These are phyloP conservation scores for Geotrichum klebahnii DNA, from an alignment of 1,139 yeast species.

Conservation along the genomic window DNA sequence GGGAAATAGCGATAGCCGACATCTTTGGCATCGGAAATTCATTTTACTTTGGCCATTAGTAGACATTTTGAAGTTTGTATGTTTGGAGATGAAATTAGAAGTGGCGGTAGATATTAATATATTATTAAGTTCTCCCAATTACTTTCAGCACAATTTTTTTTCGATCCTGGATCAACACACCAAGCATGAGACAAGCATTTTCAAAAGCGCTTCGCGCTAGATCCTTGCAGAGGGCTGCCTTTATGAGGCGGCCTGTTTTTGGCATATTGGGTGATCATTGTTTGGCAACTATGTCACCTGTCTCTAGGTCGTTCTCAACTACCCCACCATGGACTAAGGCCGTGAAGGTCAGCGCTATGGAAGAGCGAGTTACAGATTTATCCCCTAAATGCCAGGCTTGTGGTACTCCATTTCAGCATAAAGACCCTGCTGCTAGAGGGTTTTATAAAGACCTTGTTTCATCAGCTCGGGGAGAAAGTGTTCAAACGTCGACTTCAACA, in stretches of 20 bases:
- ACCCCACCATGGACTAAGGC: background rate
- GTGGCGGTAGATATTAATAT: constrained; percentile 8
- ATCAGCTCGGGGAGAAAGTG: constrained; percentile 4
- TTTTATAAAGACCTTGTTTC: constrained; percentile 35
- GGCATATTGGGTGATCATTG: background rate
- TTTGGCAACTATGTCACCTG: background rate
- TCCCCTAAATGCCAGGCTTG: constrained; percentile 41
- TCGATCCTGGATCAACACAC: background rate
- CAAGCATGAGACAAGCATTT: constrained; percentile 1
- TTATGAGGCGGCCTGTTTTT: background rate
- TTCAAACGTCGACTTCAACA: constrained; percentile 14
- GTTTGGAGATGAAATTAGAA: background rate
- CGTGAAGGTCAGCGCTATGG: background rate
- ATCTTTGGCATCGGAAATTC: constrained; percentile 49
- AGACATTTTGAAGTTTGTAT: background rate
- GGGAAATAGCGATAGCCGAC: constrained; percentile 54
- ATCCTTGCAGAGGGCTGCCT: background rate
- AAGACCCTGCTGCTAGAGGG: constrained; percentile 42
- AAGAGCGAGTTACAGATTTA: constrained; percentile 20
- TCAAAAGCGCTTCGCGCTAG: background rate
- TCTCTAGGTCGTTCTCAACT: no score
- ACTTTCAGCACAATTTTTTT: background rate
- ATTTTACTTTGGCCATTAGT: constrained; percentile 11
- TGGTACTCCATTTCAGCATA: constrained; percentile 51
- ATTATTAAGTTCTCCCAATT: constrained; percentile 3